A percentile compares a stretch with the other conserved stretches of the same genome.
phyloP scores from a whole-genome alignment of 208 protist genomes.

The Leishmania aethiopica region DNA sequence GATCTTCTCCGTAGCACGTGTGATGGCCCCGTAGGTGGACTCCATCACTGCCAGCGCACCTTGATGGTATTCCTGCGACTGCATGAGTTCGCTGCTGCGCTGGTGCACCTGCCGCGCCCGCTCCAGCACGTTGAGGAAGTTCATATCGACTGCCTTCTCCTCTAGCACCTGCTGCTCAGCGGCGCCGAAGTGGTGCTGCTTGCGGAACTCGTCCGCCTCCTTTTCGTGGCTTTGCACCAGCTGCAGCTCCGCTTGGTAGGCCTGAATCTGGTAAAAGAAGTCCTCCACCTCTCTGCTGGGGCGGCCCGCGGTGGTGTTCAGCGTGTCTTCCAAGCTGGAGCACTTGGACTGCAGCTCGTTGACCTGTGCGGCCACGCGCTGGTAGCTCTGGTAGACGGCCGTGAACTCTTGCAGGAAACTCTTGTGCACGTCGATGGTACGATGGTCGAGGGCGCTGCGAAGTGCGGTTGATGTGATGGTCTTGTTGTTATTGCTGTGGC shows the following conservation, averaged over 20 bases:
- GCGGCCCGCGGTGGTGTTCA: constrained; percentile 8
- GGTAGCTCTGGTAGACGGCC: constrained; percentile 57
- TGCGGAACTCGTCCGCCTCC: constrained; percentile 67
- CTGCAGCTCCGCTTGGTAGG: constrained; percentile 35
- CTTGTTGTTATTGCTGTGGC: neutral
- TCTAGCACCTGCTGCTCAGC: constrained; percentile 69
- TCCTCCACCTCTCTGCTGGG: constrained; percentile 17
- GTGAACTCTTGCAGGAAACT: constrained; percentile 64
- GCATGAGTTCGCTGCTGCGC: constrained; percentile 63
- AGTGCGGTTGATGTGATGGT: constrained; percentile 33
- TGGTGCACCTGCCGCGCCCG: constrained; percentile 62
- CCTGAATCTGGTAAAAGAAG: constrained; percentile 30
- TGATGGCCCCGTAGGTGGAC: constrained; percentile 70
- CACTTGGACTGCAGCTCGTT: constrained; percentile 52
- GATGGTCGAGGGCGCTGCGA: constrained; percentile 56
- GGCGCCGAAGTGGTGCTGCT: constrained; percentile 62
- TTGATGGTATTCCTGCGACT: constrained; percentile 63
- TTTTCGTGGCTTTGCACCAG: constrained; percentile 57
- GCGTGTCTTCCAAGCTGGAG: constrained; percentile 21
- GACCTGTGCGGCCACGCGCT: constrained; percentile 49
- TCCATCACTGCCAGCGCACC: constrained; percentile 60
- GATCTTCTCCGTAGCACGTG: constrained; percentile 64
- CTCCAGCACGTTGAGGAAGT: constrained; percentile 76
- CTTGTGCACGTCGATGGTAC: constrained; percentile 61
- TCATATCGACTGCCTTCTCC: constrained; percentile 53